Conservation (phyloP, 106 monocot genomes). For the Chionographis japonica region DNA sequence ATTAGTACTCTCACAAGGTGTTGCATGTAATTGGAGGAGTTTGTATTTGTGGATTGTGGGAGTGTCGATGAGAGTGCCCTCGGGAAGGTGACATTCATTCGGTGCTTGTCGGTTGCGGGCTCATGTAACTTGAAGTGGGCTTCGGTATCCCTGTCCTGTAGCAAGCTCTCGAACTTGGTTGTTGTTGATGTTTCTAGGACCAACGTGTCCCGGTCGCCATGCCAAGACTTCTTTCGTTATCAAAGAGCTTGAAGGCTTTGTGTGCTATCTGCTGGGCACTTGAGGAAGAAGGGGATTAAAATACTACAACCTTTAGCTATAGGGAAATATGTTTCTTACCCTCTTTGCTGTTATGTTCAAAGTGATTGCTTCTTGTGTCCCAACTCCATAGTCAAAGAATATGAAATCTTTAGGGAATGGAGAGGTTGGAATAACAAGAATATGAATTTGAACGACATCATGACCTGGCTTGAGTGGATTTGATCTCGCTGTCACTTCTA, state of each 20-base stretch:
- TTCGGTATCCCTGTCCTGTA: constrained; percentile 42
- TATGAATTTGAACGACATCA: constrained; percentile 46
- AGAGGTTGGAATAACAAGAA: constrained; percentile 26
- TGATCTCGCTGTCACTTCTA: constrained; percentile 59
- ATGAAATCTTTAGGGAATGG: constrained; percentile 38
- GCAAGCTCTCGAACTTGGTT: constrained; percentile 46
- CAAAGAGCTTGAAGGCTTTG: constrained; percentile 64
- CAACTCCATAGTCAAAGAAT: constrained; percentile 13
- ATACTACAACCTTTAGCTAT: constrained; percentile 23
- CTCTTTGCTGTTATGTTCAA: constrained; percentile 58
- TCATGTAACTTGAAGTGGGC: constrained; percentile 53
- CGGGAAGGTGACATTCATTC: constrained; percentile 30
- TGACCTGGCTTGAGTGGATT: constrained; percentile 92
- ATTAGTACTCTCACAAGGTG: constrained; percentile 38
- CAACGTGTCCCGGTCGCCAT: constrained; percentile 45
- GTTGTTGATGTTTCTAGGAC: constrained; percentile 85
- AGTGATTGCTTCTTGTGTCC: constrained; percentile 45
- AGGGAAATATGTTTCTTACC: constrained; percentile 52
- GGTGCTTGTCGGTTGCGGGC: constrained; percentile 58
- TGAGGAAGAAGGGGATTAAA: constrained; percentile 47
- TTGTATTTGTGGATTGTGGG: constrained; percentile 55
- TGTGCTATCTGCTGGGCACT: constrained; percentile 62
- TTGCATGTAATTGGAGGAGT: constrained; percentile 43
- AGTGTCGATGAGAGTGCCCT: constrained; percentile 35
- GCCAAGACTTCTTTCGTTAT: constrained; percentile 37